Percentiles rank a stretch among this genome's conserved stretches.
Conservation (phyloP, 345 rosid genomes). For the Salix caprea region DNA sequence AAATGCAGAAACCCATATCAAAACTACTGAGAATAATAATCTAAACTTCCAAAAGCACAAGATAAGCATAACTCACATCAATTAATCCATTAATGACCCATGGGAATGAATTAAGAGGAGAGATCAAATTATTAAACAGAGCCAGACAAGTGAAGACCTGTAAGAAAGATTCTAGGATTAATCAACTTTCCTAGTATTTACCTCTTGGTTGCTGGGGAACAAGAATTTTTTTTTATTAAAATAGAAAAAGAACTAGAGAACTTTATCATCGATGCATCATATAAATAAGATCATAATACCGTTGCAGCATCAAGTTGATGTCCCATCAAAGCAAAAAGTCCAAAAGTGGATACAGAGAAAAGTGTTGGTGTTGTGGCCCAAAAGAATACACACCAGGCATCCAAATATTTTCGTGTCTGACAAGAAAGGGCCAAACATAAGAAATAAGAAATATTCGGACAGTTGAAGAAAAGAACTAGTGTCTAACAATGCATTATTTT, state of each 20-base stretch:
- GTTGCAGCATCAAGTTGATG: constrained; percentile 92
- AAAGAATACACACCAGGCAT: constrained; percentile 98
- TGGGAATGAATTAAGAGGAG: constrained; percentile 92
- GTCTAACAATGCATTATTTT: constrained; percentile 3
- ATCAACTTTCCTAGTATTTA: constrained; percentile 9
- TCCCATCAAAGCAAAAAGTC: constrained; percentile 80
- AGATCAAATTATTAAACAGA: constrained; percentile 73
- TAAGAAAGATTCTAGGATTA: constrained; percentile 12
- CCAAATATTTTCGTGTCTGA: constrained; percentile 87
- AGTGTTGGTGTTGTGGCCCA: constrained; percentile 98
- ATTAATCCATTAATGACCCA: constrained; percentile 96
- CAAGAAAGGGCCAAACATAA: constrained; percentile 18
- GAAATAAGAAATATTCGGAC: neutral
- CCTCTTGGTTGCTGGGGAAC: neutral
- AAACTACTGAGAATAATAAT: constrained; percentile 4
- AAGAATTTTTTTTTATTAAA: neutral
- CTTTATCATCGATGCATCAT: constrained; percentile 1
- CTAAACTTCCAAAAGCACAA: constrained; percentile 7
- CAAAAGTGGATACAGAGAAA: constrained; percentile 80
- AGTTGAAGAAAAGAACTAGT: neutral
- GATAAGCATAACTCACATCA: constrained; percentile 57
- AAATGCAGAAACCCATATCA: constrained; percentile 6
- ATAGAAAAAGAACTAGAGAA: constrained; percentile 1
- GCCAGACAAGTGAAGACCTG: constrained; percentile 98
- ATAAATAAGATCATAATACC: constrained; percentile 36